Percentiles rank a stretch among this genome's conserved stretches.
Conservation (phyloP, 768 basidiomycete genomes). For the Crepidotus variabilis region DNA sequence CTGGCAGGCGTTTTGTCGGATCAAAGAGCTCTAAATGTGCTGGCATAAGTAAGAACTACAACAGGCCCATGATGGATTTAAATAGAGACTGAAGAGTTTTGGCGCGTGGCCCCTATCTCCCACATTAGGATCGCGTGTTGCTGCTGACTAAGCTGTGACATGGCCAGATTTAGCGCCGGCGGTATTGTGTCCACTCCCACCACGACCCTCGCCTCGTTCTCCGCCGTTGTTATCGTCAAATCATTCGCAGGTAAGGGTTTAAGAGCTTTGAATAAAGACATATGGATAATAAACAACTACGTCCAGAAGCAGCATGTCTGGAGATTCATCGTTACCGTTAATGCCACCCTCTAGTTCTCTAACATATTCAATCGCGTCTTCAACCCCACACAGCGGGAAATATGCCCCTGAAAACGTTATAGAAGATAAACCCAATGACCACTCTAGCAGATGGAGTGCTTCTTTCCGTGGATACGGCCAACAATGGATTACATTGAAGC, state of each 20-base stretch:
- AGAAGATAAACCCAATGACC: constrained; percentile 58
- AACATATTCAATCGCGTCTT: constrained; percentile 50
- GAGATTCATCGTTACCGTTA: not conserved
- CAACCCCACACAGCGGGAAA: constrained; percentile 68
- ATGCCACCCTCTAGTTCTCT: constrained; percentile 25
- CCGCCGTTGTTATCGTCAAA: not conserved
- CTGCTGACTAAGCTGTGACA: not conserved
- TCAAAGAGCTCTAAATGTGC: no score
- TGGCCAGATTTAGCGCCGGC: not conserved
- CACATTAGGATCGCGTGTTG: constrained; percentile 1
- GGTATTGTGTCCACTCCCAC: no score
- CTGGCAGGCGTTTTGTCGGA: no score
- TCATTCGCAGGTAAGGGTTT: not conserved
- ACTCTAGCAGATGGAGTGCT: constrained; percentile 74
- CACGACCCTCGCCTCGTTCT: not conserved
- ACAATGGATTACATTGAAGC: constrained; percentile 69
- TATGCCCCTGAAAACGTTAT: constrained; percentile 71
- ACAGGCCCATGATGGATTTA: no score
- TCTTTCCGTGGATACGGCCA: constrained; percentile 53
- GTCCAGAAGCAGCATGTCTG: not conserved
- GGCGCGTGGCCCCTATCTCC: not conserved
- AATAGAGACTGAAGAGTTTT: no score
- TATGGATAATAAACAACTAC: not conserved
- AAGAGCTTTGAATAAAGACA: no score
- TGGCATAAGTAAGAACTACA: no score